Evolutionary conservation across 106 monocot species (phyloP).

Genomic region (Narthecium ossifragum): DNA sequence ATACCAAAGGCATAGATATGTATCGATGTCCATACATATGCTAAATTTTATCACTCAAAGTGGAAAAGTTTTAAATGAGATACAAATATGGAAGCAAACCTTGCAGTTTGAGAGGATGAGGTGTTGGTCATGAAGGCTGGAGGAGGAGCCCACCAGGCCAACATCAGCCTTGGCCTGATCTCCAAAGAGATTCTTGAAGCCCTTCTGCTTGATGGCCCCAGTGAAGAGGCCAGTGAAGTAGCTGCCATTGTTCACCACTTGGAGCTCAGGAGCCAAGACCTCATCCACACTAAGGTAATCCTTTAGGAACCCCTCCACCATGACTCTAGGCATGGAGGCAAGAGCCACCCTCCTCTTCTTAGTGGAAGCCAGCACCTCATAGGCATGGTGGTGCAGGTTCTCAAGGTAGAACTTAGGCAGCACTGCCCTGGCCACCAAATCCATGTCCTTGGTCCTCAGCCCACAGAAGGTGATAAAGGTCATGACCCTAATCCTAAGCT

Average conservation of each 20-base stretch:
- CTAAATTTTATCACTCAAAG: not conserved
- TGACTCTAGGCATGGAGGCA: slow-evolving; percentile 49
- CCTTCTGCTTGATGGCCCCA: slow-evolving; percentile 12
- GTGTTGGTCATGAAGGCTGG: slow-evolving; percentile 24
- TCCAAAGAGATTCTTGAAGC: slow-evolving; percentile 21
- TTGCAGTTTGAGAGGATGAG: slow-evolving; percentile 41
- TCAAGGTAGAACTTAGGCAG: slow-evolving; percentile 72
- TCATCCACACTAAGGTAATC: slow-evolving; percentile 39
- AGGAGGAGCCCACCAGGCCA: slow-evolving; percentile 33
- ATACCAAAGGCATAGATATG: no score
- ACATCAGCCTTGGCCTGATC: slow-evolving; percentile 35
- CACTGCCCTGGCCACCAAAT: slow-evolving; percentile 57
- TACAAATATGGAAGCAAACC: slow-evolving; percentile 16
- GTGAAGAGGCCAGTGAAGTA: slow-evolving; percentile 49
- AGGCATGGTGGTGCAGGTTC: slow-evolving; percentile 34
- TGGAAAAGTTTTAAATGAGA: not conserved
- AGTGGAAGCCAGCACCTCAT: slow-evolving; percentile 26
- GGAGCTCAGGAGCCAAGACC: slow-evolving; percentile 44
- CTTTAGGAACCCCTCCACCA: slow-evolving; percentile 64
- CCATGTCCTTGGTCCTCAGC: slow-evolving; percentile 29
- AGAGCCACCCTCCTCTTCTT: slow-evolving; percentile 48
- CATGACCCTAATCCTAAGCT: slow-evolving; percentile 39
- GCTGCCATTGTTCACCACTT: slow-evolving; percentile 16
- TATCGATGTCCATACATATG: no score
- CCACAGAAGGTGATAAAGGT: slow-evolving; percentile 68